A percentile compares a stretch with the other conserved stretches of the same genome.
These are phyloP conservation scores for Citrus mangshanensis DNA, from an alignment of 345 rosid species.

Conservation along the genomic window DNA sequence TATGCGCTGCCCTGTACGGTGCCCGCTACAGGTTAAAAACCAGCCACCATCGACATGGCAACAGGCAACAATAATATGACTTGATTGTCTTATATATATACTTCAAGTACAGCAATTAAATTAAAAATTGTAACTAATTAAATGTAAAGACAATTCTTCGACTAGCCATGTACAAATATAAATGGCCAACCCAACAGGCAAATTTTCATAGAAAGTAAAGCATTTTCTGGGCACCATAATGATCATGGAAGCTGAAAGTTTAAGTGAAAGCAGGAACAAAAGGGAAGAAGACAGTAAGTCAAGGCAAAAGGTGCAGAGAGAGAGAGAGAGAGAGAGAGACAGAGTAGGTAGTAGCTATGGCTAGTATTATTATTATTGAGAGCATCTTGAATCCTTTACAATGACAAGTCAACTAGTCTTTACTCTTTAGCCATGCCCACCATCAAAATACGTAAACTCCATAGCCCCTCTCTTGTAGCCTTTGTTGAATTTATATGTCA, in stretches of 20 bases:
- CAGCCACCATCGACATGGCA: no score
- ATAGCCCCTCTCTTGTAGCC: not conserved
- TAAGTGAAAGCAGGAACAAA: not conserved
- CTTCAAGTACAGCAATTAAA: no score
- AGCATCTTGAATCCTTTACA: not conserved
- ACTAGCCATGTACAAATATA: not conserved
- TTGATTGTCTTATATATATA: no score
- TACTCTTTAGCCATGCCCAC: slow-evolving; percentile 4
- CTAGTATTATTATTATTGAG: not conserved
- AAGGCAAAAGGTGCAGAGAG: slow-evolving; percentile 6
- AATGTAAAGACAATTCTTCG: not conserved
- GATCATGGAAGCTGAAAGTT: slow-evolving; percentile 1
- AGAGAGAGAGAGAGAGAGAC: not conserved
- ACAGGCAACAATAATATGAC: no score
- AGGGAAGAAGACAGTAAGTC: not conserved
- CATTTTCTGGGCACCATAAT: not conserved
- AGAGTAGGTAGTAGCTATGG: not conserved
- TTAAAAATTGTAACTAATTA: no score
- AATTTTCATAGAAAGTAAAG: not conserved
- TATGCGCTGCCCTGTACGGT: not conserved
- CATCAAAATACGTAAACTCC: slow-evolving; percentile 8
- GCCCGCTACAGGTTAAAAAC: no score
- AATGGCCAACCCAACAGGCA: not conserved
- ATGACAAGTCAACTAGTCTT: slow-evolving; percentile 15
- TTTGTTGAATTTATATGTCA: not conserved